Evolutionary conservation across 305 asterid genomes (phyloP), one percentile per base, ranked within the genome.

Genomic region (Plantago coronopus): DNA sequence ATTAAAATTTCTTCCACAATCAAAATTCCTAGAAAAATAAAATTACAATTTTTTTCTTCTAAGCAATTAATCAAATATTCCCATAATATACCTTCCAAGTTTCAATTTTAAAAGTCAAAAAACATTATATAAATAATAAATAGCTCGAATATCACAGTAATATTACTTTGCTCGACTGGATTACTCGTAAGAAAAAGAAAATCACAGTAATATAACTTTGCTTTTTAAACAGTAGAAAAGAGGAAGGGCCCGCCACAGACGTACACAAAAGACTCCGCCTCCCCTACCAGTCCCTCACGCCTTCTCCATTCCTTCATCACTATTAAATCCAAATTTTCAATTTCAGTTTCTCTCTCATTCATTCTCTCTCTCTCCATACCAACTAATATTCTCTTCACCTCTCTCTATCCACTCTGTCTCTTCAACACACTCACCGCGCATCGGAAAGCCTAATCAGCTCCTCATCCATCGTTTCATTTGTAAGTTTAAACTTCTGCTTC

Each of bases 301-400:
- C 40, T 62, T 8, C 44, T 17, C 11, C 13, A 7, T 17, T 5
- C 25, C 34, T 57, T 20, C 57, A 48, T 56, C 73, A 61, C 77
- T 74, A 71, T 78, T 78, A 74, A 78, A 54, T 74, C 79, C 83
- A 74, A 68, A 68, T 18, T 65, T 74, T 46, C 67, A 62, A 64
- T 77, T 63, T 5, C 27, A 8, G 46, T 67, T 64, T 2, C 66
- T 62, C 68, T 48, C 69, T 7, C 55, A 12, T 48, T 17, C 70
- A 22, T 63, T 59, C 57, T 58, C 48, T 50, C 64, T 62, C 68
- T 58, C 61, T 62, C 68, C 54, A 51, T 43, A 59, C 53, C 21
- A 7, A 59, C 29, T 38, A 43, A 29, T 55, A 15, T 70, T 20
- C 47, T 40, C 62, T 57, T 56, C 58, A 47, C 44, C 61, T 55